phyloP scores from a whole-genome alignment of 1,284 basidiomycete species.

The Trametes polyzona region DNA sequence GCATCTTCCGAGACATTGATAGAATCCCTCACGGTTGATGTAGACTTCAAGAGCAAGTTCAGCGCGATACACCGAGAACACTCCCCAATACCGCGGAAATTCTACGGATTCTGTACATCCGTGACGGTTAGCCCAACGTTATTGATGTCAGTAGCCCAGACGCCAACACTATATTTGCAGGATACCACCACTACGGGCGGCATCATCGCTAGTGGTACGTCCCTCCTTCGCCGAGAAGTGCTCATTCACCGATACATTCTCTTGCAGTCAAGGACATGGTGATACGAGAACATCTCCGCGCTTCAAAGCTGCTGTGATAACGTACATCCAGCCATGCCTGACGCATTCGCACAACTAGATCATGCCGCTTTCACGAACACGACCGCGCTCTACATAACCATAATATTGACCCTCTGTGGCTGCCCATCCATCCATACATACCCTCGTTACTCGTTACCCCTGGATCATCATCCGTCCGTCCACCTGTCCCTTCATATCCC shows the following conservation, averaged over 20 bases:
- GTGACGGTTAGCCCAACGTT: slow-evolving; percentile 57
- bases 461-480: background rate
- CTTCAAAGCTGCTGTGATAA: slow-evolving; percentile 33
- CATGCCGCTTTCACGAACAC: background rate
- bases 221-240: background rate
- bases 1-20: background rate
- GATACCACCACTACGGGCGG: slow-evolving; percentile 76
- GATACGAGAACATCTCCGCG: slow-evolving; percentile 60
- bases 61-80: slow-evolving; percentile 78
- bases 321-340: too few relatives aligned
- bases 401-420: too few relatives aligned
- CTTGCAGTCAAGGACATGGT: slow-evolving; percentile 72
- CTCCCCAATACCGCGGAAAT: slow-evolving; percentile 74
- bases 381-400: background rate
- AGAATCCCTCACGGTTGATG: background rate
- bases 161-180: slow-evolving; percentile 36
- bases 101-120: slow-evolving; percentile 79
- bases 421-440: background rate
- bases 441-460: background rate
- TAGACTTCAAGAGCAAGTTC: slow-evolving; percentile 78
- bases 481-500: background rate
- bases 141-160: background rate
- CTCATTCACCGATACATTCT: too few relatives aligned
- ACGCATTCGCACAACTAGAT: background rate
- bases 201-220: slow-evolving; percentile 75